Percentiles rank a stretch among this genome's conserved stretches.
These are phyloP conservation scores for Pseudocercospora fuligena DNA, from an alignment of 2,329 filamentous ascomycete genomes.

Conservation along the genomic window DNA sequence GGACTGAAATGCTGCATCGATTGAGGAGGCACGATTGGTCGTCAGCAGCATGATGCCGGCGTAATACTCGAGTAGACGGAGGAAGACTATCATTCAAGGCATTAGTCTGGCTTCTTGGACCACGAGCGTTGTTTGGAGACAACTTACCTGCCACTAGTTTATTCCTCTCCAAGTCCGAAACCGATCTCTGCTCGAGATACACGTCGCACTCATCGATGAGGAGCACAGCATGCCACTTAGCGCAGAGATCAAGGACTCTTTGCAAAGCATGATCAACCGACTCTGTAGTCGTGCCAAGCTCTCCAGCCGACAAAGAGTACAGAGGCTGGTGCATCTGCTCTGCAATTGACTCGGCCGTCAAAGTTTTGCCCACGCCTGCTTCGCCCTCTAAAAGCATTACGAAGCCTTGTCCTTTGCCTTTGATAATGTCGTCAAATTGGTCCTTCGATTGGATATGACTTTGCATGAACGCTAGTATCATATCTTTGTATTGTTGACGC, in stretches of 20 bases:
- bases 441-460: slow-evolving; percentile 16
- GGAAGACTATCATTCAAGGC: slow-evolving; percentile 34
- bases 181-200: slow-evolving; percentile 59
- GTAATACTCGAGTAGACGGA: slow-evolving; percentile 46
- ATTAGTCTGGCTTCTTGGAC: not conserved
- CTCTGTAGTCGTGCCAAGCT: slow-evolving; percentile 27
- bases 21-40: slow-evolving; percentile 42
- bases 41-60: slow-evolving; percentile 40
- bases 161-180: slow-evolving; percentile 38
- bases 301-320: slow-evolving; percentile 36
- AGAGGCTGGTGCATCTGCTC: slow-evolving; percentile 48
- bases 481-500: slow-evolving; percentile 24
- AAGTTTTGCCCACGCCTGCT: slow-evolving; percentile 44
- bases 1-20: slow-evolving; percentile 45
- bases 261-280: slow-evolving; percentile 21
- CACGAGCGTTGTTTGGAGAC: not conserved
- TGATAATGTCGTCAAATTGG: slow-evolving; percentile 12
- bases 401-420: slow-evolving; percentile 39
- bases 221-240: slow-evolving; percentile 59
- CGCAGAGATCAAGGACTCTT: slow-evolving; percentile 50
- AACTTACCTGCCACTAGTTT: slow-evolving; percentile 43
- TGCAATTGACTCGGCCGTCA: slow-evolving; percentile 38
- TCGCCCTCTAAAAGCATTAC: slow-evolving; percentile 45
- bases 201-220: slow-evolving; percentile 66
- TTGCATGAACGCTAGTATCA: slow-evolving; percentile 24